Percentiles rank a stretch among this genome's conserved stretches.
Evolutionary conservation across 2,329 filamentous ascomycete genomes (phyloP).

Genomic region (Gliomastix tumulicola): DNA sequence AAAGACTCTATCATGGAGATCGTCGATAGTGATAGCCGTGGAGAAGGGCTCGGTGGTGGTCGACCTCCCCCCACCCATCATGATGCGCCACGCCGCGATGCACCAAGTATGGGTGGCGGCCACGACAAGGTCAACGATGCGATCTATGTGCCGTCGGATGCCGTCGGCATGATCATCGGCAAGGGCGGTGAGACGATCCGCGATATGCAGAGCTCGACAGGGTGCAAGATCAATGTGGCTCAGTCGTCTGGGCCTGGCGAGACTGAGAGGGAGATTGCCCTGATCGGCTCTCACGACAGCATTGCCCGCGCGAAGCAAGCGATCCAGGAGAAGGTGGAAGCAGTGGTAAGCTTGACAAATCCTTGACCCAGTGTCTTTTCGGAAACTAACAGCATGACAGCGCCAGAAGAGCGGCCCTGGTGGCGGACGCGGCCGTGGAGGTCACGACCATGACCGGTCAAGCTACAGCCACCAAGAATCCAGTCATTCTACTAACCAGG

Average conservation of each 20-base stretch:
- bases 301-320: constrained; percentile 76
- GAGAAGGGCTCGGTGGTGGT: constrained; percentile 22
- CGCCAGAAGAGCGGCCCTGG: constrained; percentile 48
- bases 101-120: constrained; percentile 16
- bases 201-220: constrained; percentile 81
- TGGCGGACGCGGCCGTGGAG: constrained; percentile 31
- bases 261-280: constrained; percentile 76
- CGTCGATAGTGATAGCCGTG: constrained; percentile 80
- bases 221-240: constrained; percentile 92
- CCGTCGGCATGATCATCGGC: constrained; percentile 93
- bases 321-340: constrained; percentile 88
- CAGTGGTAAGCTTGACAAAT: constrained; percentile 56
- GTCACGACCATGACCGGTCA: constrained; percentile 50
- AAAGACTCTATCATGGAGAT: constrained; percentile 91
- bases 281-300: constrained; percentile 70
- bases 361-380: not conserved
- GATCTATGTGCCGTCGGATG: constrained; percentile 81
- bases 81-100: constrained; percentile 22
- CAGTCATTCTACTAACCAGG: constrained; percentile 32
- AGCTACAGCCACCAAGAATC: constrained; percentile 40
- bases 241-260: constrained; percentile 72
- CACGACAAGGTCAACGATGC: constrained; percentile 71
- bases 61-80: constrained; percentile 15
- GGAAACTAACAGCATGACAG: constrained; percentile 26
- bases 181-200: constrained; percentile 93